A percentile compares a stretch with the other conserved stretches of the same genome.
These are phyloP conservation scores for Umbelopsis ramanniana DNA, from an alignment of 192 early-diverging fungal genomes.

Conservation along the genomic window DNA sequence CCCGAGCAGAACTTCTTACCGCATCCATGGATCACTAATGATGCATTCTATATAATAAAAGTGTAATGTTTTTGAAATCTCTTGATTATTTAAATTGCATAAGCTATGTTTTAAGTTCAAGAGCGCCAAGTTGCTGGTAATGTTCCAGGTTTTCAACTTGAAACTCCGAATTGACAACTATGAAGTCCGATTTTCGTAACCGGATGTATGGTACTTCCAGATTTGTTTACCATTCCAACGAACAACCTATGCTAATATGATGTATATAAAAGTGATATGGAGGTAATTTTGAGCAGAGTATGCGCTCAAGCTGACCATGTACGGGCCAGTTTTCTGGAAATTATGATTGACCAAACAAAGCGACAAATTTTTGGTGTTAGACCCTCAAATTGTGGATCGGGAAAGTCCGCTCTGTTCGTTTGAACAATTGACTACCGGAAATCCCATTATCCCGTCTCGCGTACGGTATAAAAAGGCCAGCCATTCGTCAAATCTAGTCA, in stretches of 20 bases:
- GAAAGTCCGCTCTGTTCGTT: neutral
- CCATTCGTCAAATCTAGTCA: neutral
- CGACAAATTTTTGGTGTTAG: neutral
- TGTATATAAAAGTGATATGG: neutral
- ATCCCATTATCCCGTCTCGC: neutral
- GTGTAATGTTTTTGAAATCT: no score
- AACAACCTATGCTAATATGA: neutral
- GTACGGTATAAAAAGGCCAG: neutral
- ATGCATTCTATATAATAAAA: no score
- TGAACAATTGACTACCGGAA: neutral
- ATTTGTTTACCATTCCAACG: neutral
- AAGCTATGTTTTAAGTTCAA: no score
- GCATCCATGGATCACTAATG: no score
- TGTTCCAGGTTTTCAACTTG: neutral
- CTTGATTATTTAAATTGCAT: no score
- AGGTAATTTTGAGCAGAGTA: neutral
- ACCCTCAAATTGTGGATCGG: neutral
- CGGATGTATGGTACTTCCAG: constrained; percentile 6
- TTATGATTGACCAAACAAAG: neutral
- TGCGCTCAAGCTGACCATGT: neutral
- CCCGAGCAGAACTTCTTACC: no score
- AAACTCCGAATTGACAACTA: neutral
- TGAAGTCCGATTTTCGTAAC: neutral
- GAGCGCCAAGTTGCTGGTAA: neutral
- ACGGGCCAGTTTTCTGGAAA: neutral